Base-by-base conservation (phyloP, 495 filamentous ascomycete species). In the Penicillium arizonense region DNA sequence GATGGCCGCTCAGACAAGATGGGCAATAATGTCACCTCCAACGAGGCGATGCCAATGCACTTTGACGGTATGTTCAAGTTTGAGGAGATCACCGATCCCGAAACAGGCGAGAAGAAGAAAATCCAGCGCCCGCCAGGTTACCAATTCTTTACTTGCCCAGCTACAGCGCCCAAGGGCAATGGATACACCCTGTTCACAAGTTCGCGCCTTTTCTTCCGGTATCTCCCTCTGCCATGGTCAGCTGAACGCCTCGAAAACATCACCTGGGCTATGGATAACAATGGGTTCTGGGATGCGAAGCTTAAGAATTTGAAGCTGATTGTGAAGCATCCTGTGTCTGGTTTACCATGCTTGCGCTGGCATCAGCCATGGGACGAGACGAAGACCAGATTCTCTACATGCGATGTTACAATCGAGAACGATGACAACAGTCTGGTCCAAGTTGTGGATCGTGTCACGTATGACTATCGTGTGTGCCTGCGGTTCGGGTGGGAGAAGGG, bases 1-100 rank as follows among this genome's bases (percentile, higher is more conserved):
- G 62, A 59, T 9, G 63, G 58, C 4, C 66, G 64, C 42, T 57
- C 55, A 6, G 66, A 61, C 42, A 62, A 52, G 44, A 67, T 47
- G 58, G 65, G 35, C 20, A 81, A 78, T 47, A 80, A 77, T 38
- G 75, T 82, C 21, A 67, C 75, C 1, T 77, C 73, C 5, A 69
- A 65, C 37, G 79, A 84, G 51, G 71, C 70, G 33, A 81, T 82
- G 79, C 77, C 80, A 4, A 78, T 80, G 64, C 80, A 82, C 49
- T 82, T 74, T 38, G 79, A 82, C 39, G 80, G 79, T 0, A 63
- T 81, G 26, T 83, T 82, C 63, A 79, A 79, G 43, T 72, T 76
- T 11, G 69, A 70, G 16, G 69, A 73, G 23, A 44, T 69, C 30
- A 63, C 55, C 0, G 61, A 72, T 36, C 62, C 70, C 7, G 54